Evolutionary conservation across 208 protist genomes (phyloP).

Genomic region (Acanthamoeba divionensis): DNA sequence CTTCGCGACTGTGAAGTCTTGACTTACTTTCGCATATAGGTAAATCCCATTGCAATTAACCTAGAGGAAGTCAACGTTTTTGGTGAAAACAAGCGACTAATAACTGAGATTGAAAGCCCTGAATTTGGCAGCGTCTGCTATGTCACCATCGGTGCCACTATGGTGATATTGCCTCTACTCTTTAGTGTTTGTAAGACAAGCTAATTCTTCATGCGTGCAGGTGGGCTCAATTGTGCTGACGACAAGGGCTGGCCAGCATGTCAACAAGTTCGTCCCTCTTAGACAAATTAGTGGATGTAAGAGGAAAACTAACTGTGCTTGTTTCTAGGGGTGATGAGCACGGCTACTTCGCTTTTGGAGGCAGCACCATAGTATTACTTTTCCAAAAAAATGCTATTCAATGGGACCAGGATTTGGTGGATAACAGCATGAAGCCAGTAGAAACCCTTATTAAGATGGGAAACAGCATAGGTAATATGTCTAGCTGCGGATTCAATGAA

Average conservation of each 20-base stretch:
- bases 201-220: constrained; percentile 15
- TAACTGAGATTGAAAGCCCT: not conserved
- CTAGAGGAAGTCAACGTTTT: constrained; percentile 1
- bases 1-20: not conserved
- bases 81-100: not conserved
- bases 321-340: constrained; percentile 76
- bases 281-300: not conserved
- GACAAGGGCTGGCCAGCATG: constrained; percentile 17
- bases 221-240: constrained; percentile 76
- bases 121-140: not conserved
- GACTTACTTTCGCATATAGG: not conserved
- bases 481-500: not conserved
- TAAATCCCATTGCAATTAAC: constrained; percentile 76
- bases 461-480: not conserved
- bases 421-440: constrained; percentile 65
- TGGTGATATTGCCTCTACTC: not conserved
- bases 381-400: constrained; percentile 67
- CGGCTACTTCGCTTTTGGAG: constrained; percentile 83
- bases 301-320: not conserved
- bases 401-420: constrained; percentile 76
- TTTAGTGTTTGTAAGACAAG: not conserved
- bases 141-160: constrained; percentile 65
- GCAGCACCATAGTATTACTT: constrained; percentile 76
- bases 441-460: constrained; percentile 23
- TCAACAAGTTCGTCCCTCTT: constrained; percentile 62